phyloP scores from a whole-genome alignment of 495 filamentous ascomycete genomes.

The Aspergillus conjunctus region DNA sequence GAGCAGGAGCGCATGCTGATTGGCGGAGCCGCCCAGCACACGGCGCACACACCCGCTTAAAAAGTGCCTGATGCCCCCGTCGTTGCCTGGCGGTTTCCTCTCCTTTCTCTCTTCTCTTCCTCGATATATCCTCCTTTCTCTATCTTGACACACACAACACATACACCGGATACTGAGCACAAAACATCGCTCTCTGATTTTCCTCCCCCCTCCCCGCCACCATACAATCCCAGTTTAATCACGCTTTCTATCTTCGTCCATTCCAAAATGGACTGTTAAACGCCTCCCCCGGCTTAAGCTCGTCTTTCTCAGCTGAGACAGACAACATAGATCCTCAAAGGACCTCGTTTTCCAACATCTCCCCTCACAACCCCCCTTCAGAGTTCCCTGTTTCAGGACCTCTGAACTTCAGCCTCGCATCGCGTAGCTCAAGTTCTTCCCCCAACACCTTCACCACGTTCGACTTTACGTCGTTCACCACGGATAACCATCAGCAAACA shows the following conservation, averaged over 20 bases:
- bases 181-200: background rate
- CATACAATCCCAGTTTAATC: constrained; percentile 38
- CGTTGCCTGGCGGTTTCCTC: constrained; percentile 39
- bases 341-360: constrained; percentile 39
- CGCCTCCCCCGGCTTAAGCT: constrained; percentile 32
- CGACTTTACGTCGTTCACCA: constrained; percentile 64
- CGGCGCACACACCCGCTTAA: constrained; percentile 40
- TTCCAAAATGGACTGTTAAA: constrained; percentile 57
- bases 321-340: constrained; percentile 53
- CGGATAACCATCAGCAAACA: constrained; percentile 64
- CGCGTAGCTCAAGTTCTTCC: constrained; percentile 56
- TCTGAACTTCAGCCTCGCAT: constrained; percentile 59
- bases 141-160: background rate
- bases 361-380: constrained; percentile 42
- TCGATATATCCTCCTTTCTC: constrained; percentile 11
- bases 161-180: background rate
- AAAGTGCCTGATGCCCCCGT: constrained; percentile 44
- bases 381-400: constrained; percentile 52
- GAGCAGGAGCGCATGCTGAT: constrained; percentile 17
- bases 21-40: constrained; percentile 20
- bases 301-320: constrained; percentile 50
- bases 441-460: constrained; percentile 47
- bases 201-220: constrained; percentile 22
- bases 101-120: constrained; percentile 18
- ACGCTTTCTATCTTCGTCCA: constrained; percentile 21